A percentile compares a stretch with the other conserved stretches of the same genome.
Conservation (phyloP, 495 filamentous ascomycete genomes). For the Copromyces sp. region DNA sequence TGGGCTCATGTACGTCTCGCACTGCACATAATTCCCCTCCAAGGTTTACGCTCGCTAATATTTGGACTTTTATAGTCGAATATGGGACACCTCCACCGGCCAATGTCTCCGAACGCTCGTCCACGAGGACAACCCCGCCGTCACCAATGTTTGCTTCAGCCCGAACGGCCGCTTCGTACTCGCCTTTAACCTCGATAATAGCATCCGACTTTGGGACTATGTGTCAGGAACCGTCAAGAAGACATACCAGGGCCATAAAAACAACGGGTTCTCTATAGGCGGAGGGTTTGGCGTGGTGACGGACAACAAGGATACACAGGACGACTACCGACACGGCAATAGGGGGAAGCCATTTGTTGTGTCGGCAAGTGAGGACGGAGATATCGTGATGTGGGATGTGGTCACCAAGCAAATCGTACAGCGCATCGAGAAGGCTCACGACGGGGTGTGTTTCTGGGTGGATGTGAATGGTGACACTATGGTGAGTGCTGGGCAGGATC, state of each 20-base stretch:
- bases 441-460: slow-evolving; percentile 76
- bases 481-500: slow-evolving; percentile 38
- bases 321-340: background rate
- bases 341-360: slow-evolving; percentile 48
- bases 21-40: slow-evolving; percentile 1
- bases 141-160: slow-evolving; percentile 82
- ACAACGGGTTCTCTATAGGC: slow-evolving; percentile 69
- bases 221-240: slow-evolving; percentile 77
- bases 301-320: slow-evolving; percentile 14
- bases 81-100: slow-evolving; percentile 94
- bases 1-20: slow-evolving; percentile 58
- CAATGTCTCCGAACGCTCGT: slow-evolving; percentile 92
- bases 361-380: slow-evolving; percentile 79
- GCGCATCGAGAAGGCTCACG: slow-evolving; percentile 53
- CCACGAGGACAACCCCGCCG: slow-evolving; percentile 89
- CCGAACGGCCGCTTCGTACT: slow-evolving; percentile 90
- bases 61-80: slow-evolving; percentile 37
- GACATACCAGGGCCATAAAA: slow-evolving; percentile 91
- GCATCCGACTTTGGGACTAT: slow-evolving; percentile 89
- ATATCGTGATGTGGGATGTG: slow-evolving; percentile 83
- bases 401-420: slow-evolving; percentile 73
- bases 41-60: slow-evolving; percentile 3
- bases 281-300: slow-evolving; percentile 69
- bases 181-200: slow-evolving; percentile 83
- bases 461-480: slow-evolving; percentile 43